phyloP scores from a whole-genome alignment of 116 monocot species.

The Iris pallida region DNA sequence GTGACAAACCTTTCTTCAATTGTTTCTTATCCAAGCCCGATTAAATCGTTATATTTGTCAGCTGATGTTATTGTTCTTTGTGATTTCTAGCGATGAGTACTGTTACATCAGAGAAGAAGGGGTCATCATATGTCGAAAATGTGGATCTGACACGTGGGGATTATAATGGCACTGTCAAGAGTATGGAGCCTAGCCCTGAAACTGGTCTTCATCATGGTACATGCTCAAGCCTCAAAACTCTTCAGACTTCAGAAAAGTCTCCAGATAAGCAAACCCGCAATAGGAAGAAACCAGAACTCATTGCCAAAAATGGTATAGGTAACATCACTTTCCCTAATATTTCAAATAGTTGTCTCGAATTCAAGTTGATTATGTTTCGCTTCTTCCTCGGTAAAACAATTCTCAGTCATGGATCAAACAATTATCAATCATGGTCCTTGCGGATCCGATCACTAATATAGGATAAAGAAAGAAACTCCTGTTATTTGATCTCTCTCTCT shows the following conservation, averaged over 20 bases:
- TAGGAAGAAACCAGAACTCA: slow-evolving; percentile 2
- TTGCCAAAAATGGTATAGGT: slow-evolving; percentile 3
- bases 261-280: slow-evolving; percentile 2
- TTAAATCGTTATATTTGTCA: too few species aligned
- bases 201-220: not conserved
- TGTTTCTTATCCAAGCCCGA: not conserved
- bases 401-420: too few species aligned
- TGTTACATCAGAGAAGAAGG: slow-evolving; percentile 2
- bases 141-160: not conserved
- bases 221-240: slow-evolving; percentile 8
- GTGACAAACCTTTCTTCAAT: not conserved
- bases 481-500: too few species aligned
- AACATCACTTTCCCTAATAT: not conserved
- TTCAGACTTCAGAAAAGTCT: slow-evolving; percentile 4
- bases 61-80: too few species aligned
- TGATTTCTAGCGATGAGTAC: not conserved
- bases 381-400: too few species aligned
- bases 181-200: not conserved
- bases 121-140: not conserved
- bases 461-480: too few species aligned
- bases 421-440: too few species aligned
- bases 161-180: not conserved
- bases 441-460: too few species aligned
- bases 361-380: too few species aligned
- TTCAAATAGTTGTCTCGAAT: too few species aligned